Conservation (phyloP, 257 asterid genomes). For the Linaria vulgaris region DNA sequence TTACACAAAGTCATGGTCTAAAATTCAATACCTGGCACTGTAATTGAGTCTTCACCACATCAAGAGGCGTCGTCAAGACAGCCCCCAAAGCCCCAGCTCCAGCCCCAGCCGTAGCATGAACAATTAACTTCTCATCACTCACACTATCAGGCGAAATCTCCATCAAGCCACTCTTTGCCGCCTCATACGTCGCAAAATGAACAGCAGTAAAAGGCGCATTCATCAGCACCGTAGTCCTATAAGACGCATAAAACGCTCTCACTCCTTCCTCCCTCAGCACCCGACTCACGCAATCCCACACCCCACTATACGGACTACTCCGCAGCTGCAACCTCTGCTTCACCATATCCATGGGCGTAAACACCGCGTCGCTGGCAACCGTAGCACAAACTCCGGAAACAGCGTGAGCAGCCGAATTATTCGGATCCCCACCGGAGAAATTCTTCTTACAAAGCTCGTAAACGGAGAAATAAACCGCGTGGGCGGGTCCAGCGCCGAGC, state of each 20-base stretch:
- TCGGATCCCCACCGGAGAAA: slow-evolving; percentile 66
- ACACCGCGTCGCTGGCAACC: slow-evolving; percentile 81
- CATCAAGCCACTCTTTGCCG: slow-evolving; percentile 65
- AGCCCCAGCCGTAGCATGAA: slow-evolving; percentile 96
- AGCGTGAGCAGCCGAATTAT: slow-evolving; percentile 69
- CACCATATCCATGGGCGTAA: slow-evolving; percentile 98
- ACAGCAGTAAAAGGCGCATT: slow-evolving; percentile 96
- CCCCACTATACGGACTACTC: slow-evolving; percentile 75
- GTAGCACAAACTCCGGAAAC: slow-evolving; percentile 87
- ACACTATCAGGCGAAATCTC: slow-evolving; percentile 63
- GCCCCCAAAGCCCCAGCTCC: slow-evolving; percentile 95
- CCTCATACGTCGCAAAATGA: slow-evolving; percentile 92
- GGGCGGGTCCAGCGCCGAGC: slow-evolving; percentile 96
- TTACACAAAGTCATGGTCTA: no score
- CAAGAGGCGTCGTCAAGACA: slow-evolving; percentile 82
- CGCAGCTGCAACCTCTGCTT: slow-evolving; percentile 93
- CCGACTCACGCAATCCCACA: slow-evolving; percentile 74
- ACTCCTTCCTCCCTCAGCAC: slow-evolving; percentile 86
- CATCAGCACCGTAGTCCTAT: slow-evolving; percentile 87
- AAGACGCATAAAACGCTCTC: slow-evolving; percentile 75
- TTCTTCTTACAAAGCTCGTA: slow-evolving; percentile 76
- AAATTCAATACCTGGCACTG: slow-evolving; percentile 80
- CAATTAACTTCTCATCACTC: slow-evolving; percentile 65
- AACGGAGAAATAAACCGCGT: slow-evolving; percentile 86
- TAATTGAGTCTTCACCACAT: slow-evolving; percentile 92